Percentiles rank a stretch among this genome's conserved stretches.
Conservation (phyloP, 2,329 filamentous ascomycete species). For the Penicillium sp. region DNA sequence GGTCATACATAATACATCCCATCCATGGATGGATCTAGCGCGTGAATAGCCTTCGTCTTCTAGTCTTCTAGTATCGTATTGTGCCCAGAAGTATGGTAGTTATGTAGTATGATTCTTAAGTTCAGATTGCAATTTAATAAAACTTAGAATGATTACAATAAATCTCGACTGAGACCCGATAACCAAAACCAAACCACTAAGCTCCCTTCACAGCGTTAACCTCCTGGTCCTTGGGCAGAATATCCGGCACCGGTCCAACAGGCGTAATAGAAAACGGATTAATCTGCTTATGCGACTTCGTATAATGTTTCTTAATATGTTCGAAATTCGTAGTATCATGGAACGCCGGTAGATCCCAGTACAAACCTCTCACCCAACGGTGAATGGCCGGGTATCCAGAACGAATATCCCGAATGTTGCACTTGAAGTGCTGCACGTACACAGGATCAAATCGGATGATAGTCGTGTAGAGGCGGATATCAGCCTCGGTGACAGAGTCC, state of each 20-base stretch:
- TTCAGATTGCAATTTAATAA: not conserved
- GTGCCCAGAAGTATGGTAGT: not conserved
- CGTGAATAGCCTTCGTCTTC: not conserved
- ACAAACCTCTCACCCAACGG: constrained; percentile 76
- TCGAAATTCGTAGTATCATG: constrained; percentile 82
- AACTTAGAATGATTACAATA: not conserved
- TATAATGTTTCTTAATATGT: constrained; percentile 86
- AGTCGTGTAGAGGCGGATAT: constrained; percentile 73
- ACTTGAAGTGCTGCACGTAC: constrained; percentile 81
- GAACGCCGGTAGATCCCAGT: constrained; percentile 81
- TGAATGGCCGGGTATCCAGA: constrained; percentile 80
- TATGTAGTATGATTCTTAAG: not conserved
- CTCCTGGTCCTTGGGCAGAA: constrained; percentile 75
- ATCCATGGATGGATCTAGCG: not conserved
- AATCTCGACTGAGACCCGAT: not conserved
- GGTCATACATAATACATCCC: not conserved
- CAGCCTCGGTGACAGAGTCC: constrained; percentile 72
- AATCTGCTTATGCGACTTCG: constrained; percentile 65
- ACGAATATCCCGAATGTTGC: constrained; percentile 81
- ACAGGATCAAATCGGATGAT: constrained; percentile 72
- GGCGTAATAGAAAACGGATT: constrained; percentile 74
- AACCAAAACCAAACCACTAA: not conserved
- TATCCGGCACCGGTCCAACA: constrained; percentile 77
- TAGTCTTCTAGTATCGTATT: not conserved
- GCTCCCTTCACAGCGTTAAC: constrained; percentile 49